Evolutionary conservation across 805 yeast genomes (phyloP).

Genomic region (Lachancea waltii): DNA sequence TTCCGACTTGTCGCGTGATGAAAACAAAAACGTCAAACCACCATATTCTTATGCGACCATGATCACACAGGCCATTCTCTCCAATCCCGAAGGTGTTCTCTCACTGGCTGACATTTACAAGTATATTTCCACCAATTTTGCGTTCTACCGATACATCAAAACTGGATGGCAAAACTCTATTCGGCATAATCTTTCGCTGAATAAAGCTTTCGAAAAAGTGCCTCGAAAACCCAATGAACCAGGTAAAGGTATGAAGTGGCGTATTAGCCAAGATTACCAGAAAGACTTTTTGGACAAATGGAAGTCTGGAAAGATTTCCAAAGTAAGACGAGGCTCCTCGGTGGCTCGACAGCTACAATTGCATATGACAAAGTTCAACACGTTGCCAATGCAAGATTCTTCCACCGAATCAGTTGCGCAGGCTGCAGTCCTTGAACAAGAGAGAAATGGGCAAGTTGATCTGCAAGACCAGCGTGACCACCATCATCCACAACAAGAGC

Average conservation of each 20-base stretch:
- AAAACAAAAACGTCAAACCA: constrained; percentile 84
- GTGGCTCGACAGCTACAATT: constrained; percentile 75
- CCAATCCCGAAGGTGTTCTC: constrained; percentile 80
- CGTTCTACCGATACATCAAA: constrained; percentile 84
- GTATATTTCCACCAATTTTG: constrained; percentile 83
- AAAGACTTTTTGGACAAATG: constrained; percentile 79
- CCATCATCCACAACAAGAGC: constrained; percentile 3
- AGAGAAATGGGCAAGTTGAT: constrained; percentile 3
- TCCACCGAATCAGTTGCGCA: constrained; percentile 20
- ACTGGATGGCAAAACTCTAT: constrained; percentile 99
- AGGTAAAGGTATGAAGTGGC: constrained; percentile 99
- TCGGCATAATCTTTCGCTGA: constrained; percentile 87
- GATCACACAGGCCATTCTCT: constrained; percentile 94
- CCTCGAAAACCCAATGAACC: constrained; percentile 95
- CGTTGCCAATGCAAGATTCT: constrained; percentile 35
- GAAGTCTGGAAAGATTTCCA: constrained; percentile 65
- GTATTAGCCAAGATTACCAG: constrained; percentile 76
- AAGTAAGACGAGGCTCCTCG: constrained; percentile 71
- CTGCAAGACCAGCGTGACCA: constrained; percentile 7
- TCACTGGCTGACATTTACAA: constrained; percentile 87
- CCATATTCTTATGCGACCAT: constrained; percentile 96
- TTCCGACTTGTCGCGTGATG: constrained; percentile 75
- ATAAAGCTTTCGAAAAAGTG: constrained; percentile 96
- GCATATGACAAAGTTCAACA: constrained; percentile 48
- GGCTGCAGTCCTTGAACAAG: constrained; percentile 9